These are phyloP conservation scores for Eucalyptus tenuipes DNA, from an alignment of 345 rosid genomes.

Conservation along the genomic window DNA sequence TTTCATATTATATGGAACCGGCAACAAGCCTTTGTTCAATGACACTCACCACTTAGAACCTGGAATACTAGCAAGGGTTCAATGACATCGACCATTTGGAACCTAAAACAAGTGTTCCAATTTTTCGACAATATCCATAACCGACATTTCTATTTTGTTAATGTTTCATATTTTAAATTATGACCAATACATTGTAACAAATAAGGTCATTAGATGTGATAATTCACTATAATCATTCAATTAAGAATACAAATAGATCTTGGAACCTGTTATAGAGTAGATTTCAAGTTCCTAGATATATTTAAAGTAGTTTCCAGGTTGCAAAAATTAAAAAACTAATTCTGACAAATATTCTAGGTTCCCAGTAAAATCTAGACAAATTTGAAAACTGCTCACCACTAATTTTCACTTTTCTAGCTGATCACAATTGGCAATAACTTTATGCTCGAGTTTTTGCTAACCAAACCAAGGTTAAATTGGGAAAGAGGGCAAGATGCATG, in stretches of 20 bases:
- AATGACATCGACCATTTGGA: too few relatives aligned
- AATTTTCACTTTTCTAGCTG: neutral
- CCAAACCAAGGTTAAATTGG: neutral
- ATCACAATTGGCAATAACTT: neutral
- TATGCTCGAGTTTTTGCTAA: neutral
- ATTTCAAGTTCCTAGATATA: neutral
- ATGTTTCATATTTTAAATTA: too few relatives aligned
- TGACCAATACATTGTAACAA: too few relatives aligned
- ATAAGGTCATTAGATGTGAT: too few relatives aligned
- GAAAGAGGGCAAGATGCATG: neutral
- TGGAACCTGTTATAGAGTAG: rapidly evolving
- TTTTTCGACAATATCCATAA: too few relatives aligned
- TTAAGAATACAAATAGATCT: too few relatives aligned
- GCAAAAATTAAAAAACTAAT: too few relatives aligned
- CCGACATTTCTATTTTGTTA: neutral
- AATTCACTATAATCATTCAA: too few relatives aligned
- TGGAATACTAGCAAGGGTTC: too few relatives aligned
- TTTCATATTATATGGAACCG: neutral
- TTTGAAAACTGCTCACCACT: neutral
- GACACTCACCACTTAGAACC: too few relatives aligned
- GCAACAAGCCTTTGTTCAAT: neutral
- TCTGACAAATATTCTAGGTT: neutral
- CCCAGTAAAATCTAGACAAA: neutral
- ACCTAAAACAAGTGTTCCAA: too few relatives aligned
- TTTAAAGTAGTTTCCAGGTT: too few relatives aligned